Evolutionary conservation across 768 basidiomycete species (phyloP).

Genomic region (Tricholoma hemisulphureum): DNA sequence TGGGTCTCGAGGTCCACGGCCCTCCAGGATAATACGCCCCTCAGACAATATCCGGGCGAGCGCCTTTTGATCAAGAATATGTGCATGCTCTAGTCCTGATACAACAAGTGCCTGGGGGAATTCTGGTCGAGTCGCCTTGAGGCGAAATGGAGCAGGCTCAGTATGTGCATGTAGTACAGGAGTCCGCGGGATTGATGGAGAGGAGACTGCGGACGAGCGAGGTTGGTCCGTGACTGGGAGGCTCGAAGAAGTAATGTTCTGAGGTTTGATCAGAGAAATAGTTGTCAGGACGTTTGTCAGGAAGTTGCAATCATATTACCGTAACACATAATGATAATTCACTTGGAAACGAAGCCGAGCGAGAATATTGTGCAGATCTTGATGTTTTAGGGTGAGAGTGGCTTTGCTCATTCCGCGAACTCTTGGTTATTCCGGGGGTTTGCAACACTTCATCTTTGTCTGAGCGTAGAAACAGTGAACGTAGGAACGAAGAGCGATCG

Average conservation of each 20-base stretch:
- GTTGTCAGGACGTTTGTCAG: conserved; percentile 1
- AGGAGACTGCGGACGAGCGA: neutral
- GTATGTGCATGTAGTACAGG: conserved; percentile 33
- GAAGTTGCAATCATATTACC: conserved; percentile 1
- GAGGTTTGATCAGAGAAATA: neutral
- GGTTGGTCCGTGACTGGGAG: conserved; percentile 2
- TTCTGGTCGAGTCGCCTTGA: conserved; percentile 18
- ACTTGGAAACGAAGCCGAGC: conserved; percentile 37
- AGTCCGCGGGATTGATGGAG: conserved; percentile 14
- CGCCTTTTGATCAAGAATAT: conserved; percentile 53
- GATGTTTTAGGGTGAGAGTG: conserved; percentile 12
- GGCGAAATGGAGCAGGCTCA: conserved; percentile 28
- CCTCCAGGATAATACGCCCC: conserved; percentile 47
- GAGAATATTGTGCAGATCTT: conserved; percentile 21
- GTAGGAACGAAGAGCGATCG: conserved; percentile 19
- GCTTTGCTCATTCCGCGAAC: conserved; percentile 3
- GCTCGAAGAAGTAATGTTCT: neutral
- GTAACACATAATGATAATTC: conserved; percentile 20
- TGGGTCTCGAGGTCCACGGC: conserved; percentile 10
- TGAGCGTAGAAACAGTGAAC: conserved; percentile 17
- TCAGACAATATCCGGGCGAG: conserved; percentile 54
- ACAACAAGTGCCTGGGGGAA: conserved; percentile 64
- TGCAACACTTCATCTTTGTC: conserved; percentile 9
- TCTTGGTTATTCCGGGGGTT: conserved; percentile 3
- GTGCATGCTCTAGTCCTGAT: conserved; percentile 67